Percentiles rank a stretch among this genome's conserved stretches.
phyloP scores from a whole-genome alignment of 2,329 filamentous ascomycete species.

The Colletotrichum scovillei region DNA sequence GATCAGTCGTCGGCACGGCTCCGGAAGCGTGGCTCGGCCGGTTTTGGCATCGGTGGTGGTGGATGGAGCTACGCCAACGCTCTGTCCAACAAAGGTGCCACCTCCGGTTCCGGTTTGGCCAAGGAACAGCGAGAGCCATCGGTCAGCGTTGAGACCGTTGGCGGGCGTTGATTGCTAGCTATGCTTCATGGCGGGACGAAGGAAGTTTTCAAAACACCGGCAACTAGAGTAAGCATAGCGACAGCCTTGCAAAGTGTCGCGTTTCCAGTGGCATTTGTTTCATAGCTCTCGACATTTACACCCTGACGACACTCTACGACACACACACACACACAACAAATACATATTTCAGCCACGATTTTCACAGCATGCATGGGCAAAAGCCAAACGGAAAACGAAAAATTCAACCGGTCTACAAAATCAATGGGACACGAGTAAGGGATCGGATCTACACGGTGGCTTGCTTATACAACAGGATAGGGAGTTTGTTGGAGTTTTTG shows the following conservation, averaged over 20 bases:
- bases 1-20: conserved; percentile 56
- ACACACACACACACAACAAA: background rate
- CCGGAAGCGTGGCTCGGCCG: conserved; percentile 61
- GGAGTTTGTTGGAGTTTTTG: conserved; percentile 31
- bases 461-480: conserved; percentile 31
- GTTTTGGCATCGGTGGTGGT: conserved; percentile 47
- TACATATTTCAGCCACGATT: conserved; percentile 29
- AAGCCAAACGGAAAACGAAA: conserved; percentile 32
- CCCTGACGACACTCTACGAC: conserved; percentile 33
- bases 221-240: conserved; percentile 28
- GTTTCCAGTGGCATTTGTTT: conserved; percentile 8
- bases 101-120: conserved; percentile 25
- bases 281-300: conserved; percentile 24
- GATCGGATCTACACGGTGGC: conserved; percentile 30
- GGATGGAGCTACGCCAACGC: conserved; percentile 55
- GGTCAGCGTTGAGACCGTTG: conserved; percentile 36
- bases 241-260: conserved; percentile 18
- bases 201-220: background rate
- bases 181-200: background rate
- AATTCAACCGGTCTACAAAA: conserved; percentile 33
- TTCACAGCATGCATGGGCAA: conserved; percentile 33
- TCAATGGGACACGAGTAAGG: conserved; percentile 25
- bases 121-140: conserved; percentile 37
- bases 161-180: conserved; percentile 32
- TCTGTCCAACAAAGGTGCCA: conserved; percentile 36